Evolutionary conservation across 2,329 filamentous ascomycete species (phyloP), one percentile per base, ranked within the genome.

Genomic region (Leptoxyphium fumago): DNA sequence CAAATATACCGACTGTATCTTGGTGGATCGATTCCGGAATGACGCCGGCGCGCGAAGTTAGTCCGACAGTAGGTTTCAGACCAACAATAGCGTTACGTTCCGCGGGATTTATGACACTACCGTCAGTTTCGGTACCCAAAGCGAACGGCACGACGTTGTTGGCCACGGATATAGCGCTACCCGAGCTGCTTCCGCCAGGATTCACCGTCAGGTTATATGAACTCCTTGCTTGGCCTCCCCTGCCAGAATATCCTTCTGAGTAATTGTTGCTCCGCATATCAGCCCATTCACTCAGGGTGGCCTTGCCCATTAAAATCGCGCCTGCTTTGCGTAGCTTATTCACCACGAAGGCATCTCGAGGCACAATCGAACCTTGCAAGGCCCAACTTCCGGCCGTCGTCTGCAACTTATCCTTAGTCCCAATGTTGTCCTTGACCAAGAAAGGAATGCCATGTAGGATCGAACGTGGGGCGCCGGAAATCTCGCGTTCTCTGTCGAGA

Each of bases 381-480:
- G 77, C 77, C 71, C 69, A 79, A 53, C 72, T 77, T 1, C 83
- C 83, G 1, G 82, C 81, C 0, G 82, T 86, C 0, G 82, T 87
- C 56, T 86, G 73, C 71, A 87, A 74, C 42, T 72, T 72, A 57
- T 85, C 82, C 49, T 76, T 77, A 8, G 73, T 77, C 17, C 70
- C 78, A 44, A 84, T 80, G 55, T 80, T 82, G 56, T 87, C 82
- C 61, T 87, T 87, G 50, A 85, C 74, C 2, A 81, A 67, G 57
- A 83, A 83, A 0, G 83, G 82, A 38, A 88, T 83, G 2, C 82
- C 82, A 57, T 87, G 82, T 1, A 88, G 68, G 1, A 75, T 75
- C 1, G 80, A 73, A 13, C 78, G 72, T 9, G 78, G 59, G 34
- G 64, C 66, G 18, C 78, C 78, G 1, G 62, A 53, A n/a, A n/a